Percentiles rank a stretch among this genome's conserved stretches.
Evolutionary conservation across 768 basidiomycete species (phyloP).

Genomic region (Podaxis carcinomalis): DNA sequence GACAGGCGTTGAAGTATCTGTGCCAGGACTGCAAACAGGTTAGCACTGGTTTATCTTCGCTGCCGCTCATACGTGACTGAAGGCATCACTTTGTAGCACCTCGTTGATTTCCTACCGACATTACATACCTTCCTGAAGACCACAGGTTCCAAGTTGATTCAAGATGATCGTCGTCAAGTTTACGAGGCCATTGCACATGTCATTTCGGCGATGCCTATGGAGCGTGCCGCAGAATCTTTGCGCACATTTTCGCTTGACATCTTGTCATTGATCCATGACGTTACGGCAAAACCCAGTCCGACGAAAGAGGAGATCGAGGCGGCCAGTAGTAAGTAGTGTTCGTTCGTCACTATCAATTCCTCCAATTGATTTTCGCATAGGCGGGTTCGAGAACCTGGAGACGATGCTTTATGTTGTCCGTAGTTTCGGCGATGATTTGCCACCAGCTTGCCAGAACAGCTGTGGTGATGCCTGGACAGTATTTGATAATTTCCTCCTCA

Average conservation of each 20-base stretch:
- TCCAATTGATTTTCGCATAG: slow-evolving; percentile 30
- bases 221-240: slow-evolving; percentile 80
- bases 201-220: slow-evolving; percentile 91
- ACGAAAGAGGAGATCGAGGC: slow-evolving; percentile 70
- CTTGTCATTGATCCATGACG: slow-evolving; percentile 66
- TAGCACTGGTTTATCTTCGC: slow-evolving; percentile 15
- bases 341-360: neutral
- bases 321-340: slow-evolving; percentile 56
- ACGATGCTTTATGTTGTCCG: slow-evolving; percentile 84
- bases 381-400: slow-evolving; percentile 88
- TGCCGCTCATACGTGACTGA: neutral
- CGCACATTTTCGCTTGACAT: slow-evolving; percentile 86
- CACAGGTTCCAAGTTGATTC: slow-evolving; percentile 72
- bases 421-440: slow-evolving; percentile 79
- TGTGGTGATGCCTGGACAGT: slow-evolving; percentile 79
- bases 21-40: slow-evolving; percentile 96
- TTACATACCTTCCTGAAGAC: slow-evolving; percentile 84
- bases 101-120: slow-evolving; percentile 88
- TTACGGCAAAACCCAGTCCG: slow-evolving; percentile 48
- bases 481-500: slow-evolving; percentile 74
- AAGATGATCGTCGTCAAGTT: slow-evolving; percentile 87
- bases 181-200: slow-evolving; percentile 96
- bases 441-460: slow-evolving; percentile 72
- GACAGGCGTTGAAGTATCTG: slow-evolving; percentile 93
- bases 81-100: slow-evolving; percentile 48